A percentile compares a stretch with the other conserved stretches of the same genome.
phyloP scores from a whole-genome alignment of 345 rosid genomes.

The Brassica incana region DNA sequence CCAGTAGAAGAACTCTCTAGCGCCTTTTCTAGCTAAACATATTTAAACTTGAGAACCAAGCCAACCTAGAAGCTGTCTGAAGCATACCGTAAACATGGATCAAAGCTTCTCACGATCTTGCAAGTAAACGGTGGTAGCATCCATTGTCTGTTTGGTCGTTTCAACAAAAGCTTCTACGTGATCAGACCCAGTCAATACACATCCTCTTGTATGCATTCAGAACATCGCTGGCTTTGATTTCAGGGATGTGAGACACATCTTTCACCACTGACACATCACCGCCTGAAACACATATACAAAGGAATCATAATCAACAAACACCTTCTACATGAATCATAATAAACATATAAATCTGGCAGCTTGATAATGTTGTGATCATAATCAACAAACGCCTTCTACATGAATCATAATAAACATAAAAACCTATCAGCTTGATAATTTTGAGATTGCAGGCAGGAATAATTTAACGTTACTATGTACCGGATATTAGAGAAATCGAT shows the following conservation, averaged over 20 bases:
- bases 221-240: slow-evolving; percentile 55
- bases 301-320: too few species aligned
- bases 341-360: too few species aligned
- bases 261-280: slow-evolving; percentile 38
- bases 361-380: too few species aligned
- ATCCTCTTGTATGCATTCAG: slow-evolving; percentile 67
- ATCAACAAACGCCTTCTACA: too few species aligned
- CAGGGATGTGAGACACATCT: slow-evolving; percentile 48
- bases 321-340: too few species aligned
- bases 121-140: background rate
- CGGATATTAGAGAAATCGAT: too few species aligned
- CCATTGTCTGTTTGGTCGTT: background rate
- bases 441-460: too few species aligned
- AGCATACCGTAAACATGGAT: slow-evolving; percentile 39
- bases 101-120: slow-evolving; percentile 2
- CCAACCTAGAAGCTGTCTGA: slow-evolving; percentile 50
- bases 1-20: background rate
- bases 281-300: too few species aligned
- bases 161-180: background rate
- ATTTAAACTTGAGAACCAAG: background rate
- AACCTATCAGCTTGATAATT: too few species aligned
- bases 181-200: background rate
- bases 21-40: background rate
- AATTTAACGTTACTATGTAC: too few species aligned
- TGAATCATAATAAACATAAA: too few species aligned